Conservation (phyloP, 1,284 basidiomycete genomes). For the Xanthoconium separans region DNA sequence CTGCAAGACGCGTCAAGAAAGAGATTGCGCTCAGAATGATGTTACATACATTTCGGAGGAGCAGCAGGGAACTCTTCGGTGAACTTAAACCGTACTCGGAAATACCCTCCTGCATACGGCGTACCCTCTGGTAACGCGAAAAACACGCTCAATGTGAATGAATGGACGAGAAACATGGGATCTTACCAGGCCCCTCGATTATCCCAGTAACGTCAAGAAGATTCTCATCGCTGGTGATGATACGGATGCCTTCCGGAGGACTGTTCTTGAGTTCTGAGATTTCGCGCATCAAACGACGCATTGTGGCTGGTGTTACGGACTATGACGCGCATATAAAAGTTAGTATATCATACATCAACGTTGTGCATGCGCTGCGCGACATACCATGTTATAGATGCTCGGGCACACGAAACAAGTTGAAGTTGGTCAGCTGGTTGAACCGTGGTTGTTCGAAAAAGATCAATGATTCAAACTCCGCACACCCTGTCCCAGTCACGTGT, state of each 20-base stretch:
- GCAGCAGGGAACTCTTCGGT: conserved; percentile 87
- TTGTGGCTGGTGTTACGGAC: conserved; percentile 51
- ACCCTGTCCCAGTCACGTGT: conserved; percentile 26
- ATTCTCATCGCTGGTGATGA: conserved; percentile 81
- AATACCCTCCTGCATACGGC: conserved; percentile 91
- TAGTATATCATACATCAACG: neutral
- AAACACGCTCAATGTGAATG: conserved; percentile 15
- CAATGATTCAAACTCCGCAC: conserved; percentile 27
- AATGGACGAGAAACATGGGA: conserved; percentile 6
- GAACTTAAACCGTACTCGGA: conserved; percentile 84
- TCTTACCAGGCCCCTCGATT: conserved; percentile 76
- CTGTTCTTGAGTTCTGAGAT: conserved; percentile 72
- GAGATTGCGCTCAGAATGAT: neutral
- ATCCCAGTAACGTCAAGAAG: conserved; percentile 80
- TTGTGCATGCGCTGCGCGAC: conserved; percentile 3
- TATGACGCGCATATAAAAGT: conserved; percentile 17
- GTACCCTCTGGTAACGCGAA: conserved; percentile 65
- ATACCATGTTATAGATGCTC: conserved; percentile 23
- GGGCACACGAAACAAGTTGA: conserved; percentile 4
- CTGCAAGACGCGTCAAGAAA: conserved; percentile 40
- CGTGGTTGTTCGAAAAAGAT: conserved; percentile 27
- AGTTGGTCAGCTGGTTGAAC: conserved; percentile 17
- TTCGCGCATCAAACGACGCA: conserved; percentile 83
- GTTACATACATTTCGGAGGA: conserved; percentile 83
- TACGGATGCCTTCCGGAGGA: conserved; percentile 86